Percentiles rank a stretch among this genome's conserved stretches.
phyloP scores from a whole-genome alignment of 768 basidiomycete species.

The Podaxis carcinomalis region DNA sequence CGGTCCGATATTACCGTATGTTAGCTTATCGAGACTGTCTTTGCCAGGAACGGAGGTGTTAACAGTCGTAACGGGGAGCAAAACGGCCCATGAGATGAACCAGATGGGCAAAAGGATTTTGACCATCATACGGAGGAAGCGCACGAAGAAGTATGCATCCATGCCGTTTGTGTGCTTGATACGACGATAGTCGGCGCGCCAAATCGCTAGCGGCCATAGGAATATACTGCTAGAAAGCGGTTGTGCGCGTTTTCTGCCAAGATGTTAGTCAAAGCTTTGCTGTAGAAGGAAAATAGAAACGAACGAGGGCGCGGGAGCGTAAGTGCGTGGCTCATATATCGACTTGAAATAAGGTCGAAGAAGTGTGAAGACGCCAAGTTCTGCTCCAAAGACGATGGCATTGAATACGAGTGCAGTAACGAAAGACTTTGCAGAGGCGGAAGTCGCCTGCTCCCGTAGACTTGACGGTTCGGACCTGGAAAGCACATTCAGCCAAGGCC shows the following conservation, averaged over 20 bases:
- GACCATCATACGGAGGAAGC: conserved; percentile 82
- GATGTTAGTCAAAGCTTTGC: background rate
- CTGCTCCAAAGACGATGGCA: conserved; percentile 60
- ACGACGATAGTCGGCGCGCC: conserved; percentile 53
- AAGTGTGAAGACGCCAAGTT: conserved; percentile 77
- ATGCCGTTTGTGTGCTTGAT: conserved; percentile 72
- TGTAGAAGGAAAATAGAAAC: conserved; percentile 11
- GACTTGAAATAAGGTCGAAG: conserved; percentile 80
- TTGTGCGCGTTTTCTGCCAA: conserved; percentile 51
- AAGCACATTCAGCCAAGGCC: background rate
- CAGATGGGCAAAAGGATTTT: conserved; percentile 86
- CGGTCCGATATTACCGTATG: conserved; percentile 71
- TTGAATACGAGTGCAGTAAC: conserved; percentile 86
- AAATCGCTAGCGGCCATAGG: conserved; percentile 66
- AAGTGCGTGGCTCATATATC: conserved; percentile 87
- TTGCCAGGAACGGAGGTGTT: conserved; percentile 42
- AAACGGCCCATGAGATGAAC: conserved; percentile 81
- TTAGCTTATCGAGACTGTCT: conserved; percentile 63
- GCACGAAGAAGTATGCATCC: conserved; percentile 93
- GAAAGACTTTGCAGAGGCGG: conserved; percentile 76
- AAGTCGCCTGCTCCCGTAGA: conserved; percentile 32
- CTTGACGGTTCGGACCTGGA: conserved; percentile 30
- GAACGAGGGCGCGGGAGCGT: conserved; percentile 42
- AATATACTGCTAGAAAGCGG: conserved; percentile 48
- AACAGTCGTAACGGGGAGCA: conserved; percentile 71